Conservation (phyloP, 2,329 filamentous ascomycete genomes). For the Neoascochyta sp. region DNA sequence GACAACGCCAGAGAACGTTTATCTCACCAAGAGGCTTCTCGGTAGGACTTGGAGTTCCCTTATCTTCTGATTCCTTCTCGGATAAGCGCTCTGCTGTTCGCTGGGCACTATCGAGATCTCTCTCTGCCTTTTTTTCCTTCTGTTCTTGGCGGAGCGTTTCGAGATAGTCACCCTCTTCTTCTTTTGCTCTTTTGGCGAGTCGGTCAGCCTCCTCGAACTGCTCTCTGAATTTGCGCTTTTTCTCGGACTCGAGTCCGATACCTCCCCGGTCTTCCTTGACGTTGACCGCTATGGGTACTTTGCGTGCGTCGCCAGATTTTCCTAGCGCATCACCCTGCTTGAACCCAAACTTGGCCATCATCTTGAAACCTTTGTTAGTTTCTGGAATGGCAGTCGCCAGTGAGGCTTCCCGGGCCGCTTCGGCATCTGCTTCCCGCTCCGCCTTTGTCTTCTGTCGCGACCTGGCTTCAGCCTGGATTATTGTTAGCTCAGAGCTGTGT, state of each 20-base stretch:
- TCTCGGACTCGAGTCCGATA: conserved; percentile 77
- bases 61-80: conserved; percentile 24
- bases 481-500: conserved; percentile 11
- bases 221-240: conserved; percentile 65
- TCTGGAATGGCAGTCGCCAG: conserved; percentile 68
- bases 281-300: conserved; percentile 71
- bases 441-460: conserved; percentile 66
- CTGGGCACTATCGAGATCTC: conserved; percentile 72
- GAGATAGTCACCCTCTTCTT: conserved; percentile 36
- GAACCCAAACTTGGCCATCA: conserved; percentile 98
- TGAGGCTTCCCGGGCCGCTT: conserved; percentile 67
- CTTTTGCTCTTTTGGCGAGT: conserved; percentile 46
- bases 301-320: conserved; percentile 50
- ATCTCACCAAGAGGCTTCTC: conserved; percentile 61
- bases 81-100: conserved; percentile 76
- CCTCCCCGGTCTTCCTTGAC: conserved; percentile 78
- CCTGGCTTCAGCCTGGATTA: conserved; percentile 25
- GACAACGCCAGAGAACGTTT: conserved; percentile 73
- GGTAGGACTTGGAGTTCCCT: conserved; percentile 18
- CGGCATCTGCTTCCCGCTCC: conserved; percentile 72
- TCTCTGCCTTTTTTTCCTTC: conserved; percentile 52
- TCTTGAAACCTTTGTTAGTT: conserved; percentile 81
- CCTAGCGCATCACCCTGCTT: conserved; percentile 72
- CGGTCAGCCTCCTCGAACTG: conserved; percentile 34
- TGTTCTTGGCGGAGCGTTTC: conserved; percentile 32